phyloP scores from a whole-genome alignment of 371 early-diverging fungal species.

The Sporodiniella umbellata region DNA sequence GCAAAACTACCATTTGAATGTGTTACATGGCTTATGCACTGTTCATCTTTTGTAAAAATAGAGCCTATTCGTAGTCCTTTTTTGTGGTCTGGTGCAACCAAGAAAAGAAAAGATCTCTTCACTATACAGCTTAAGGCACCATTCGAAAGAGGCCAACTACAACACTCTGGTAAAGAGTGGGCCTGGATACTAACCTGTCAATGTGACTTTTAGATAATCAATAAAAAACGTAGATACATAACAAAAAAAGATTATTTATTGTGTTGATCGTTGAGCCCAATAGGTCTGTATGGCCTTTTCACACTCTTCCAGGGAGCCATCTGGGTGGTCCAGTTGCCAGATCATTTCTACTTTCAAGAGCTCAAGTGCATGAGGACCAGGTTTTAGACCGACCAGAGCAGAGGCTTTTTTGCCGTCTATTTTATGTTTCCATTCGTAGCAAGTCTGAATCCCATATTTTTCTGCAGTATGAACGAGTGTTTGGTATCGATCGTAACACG shows the following conservation, averaged over 20 bases:
- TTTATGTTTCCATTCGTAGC: constrained; percentile 58
- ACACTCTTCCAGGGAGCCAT: constrained; percentile 60
- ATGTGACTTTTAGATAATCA: no score
- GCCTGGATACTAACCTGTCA: constrained; percentile 17
- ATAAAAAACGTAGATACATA: constrained; percentile 20
- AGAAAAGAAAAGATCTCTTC: no score
- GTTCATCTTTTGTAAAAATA: no score
- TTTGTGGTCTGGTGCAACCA: no score
- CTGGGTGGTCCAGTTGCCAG: constrained; percentile 73
- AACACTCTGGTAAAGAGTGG: no score
- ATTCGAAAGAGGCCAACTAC: no score
- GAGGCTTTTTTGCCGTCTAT: constrained; percentile 67
- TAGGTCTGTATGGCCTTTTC: constrained; percentile 30
- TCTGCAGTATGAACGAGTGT: constrained; percentile 16
- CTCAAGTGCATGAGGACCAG: constrained; percentile 60
- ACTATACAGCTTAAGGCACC: no score
- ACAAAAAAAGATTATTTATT: constrained; percentile 1
- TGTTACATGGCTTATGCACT: no score
- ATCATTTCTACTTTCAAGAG: constrained; percentile 59
- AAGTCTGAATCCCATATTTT: constrained; percentile 49
- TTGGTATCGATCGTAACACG: constrained; percentile 4
- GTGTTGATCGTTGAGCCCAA: constrained; percentile 25
- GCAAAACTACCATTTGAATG: no score
- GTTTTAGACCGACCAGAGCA: constrained; percentile 53
- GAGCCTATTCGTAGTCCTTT: no score